Evolutionary conservation across 345 rosid genomes (phyloP).

Genomic region (Arabidopsis thaliana): TAIR10.1 NC_003075.7:5993501-5994000

Average conservation of each 20-base stretch:
- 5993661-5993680: constrained; percentile 74
- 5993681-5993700: constrained; percentile 76
- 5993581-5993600: constrained; percentile 66
- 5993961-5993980: constrained; percentile 19
- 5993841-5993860: constrained; percentile 48
- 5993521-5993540: constrained; percentile 47
- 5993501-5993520: constrained; percentile 25
- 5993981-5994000: constrained; percentile 44
- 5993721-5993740: constrained; percentile 34
- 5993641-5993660: constrained; percentile 91
- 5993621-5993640: constrained; percentile 85
- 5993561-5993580: constrained; percentile 30
- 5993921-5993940: constrained; percentile 44
- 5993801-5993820: constrained; percentile 28
- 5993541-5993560: constrained; percentile 50
- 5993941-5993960: constrained; percentile 29
- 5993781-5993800: background rate
- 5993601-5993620: constrained; percentile 82
- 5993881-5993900: constrained; percentile 34
- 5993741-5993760: background rate
- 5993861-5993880: constrained; percentile 38
- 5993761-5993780: constrained; percentile 32
- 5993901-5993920: constrained; percentile 26
- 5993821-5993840: constrained; percentile 40
- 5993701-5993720: constrained; percentile 64